phyloP scores from a whole-genome alignment of 1,284 basidiomycete species.

The Gymnopus androsaceus region DNA sequence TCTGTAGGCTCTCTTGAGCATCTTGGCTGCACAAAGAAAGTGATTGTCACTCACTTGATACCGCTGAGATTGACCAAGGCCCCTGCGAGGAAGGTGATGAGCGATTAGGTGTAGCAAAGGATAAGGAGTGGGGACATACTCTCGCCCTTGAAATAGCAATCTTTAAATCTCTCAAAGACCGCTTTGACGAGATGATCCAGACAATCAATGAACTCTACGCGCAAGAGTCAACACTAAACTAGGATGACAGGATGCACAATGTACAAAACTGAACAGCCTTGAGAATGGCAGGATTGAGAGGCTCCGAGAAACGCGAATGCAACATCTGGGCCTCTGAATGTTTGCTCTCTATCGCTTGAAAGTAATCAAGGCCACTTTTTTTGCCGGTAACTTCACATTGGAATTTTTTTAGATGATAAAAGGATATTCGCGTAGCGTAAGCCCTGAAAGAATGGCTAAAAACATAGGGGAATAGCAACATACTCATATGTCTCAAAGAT shows the following conservation, averaged over 20 bases:
- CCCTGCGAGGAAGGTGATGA: slow-evolving; percentile 46
- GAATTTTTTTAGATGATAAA: slow-evolving; percentile 92
- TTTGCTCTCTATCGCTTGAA: slow-evolving; percentile 91
- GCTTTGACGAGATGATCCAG: slow-evolving; percentile 93
- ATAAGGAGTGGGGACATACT: slow-evolving; percentile 53
- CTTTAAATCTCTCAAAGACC: slow-evolving; percentile 93
- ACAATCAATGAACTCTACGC: slow-evolving; percentile 89
- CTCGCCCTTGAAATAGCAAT: slow-evolving; percentile 91
- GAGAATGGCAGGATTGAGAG: slow-evolving; percentile 89
- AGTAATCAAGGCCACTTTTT: slow-evolving; percentile 91
- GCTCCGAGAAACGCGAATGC: slow-evolving; percentile 89
- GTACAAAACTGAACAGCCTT: slow-evolving; percentile 93
- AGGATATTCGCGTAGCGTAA: slow-evolving; percentile 89
- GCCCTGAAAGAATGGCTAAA: slow-evolving; percentile 54
- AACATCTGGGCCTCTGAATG: slow-evolving; percentile 84
- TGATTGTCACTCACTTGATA: slow-evolving; percentile 62
- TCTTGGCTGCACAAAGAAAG: slow-evolving; percentile 12
- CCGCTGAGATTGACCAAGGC: slow-evolving; percentile 83
- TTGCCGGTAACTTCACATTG: slow-evolving; percentile 95
- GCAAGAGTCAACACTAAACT: slow-evolving; percentile 20
- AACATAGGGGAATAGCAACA: slow-evolving; percentile 36
- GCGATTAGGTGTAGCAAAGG: slow-evolving; percentile 3
- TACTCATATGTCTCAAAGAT: slow-evolving; percentile 95
- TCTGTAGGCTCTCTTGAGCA: slow-evolving; percentile 41
- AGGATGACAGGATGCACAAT: slow-evolving; percentile 38